Base-by-base conservation (phyloP, 306 rosid species). In the Castanospermum australe region DNA sequence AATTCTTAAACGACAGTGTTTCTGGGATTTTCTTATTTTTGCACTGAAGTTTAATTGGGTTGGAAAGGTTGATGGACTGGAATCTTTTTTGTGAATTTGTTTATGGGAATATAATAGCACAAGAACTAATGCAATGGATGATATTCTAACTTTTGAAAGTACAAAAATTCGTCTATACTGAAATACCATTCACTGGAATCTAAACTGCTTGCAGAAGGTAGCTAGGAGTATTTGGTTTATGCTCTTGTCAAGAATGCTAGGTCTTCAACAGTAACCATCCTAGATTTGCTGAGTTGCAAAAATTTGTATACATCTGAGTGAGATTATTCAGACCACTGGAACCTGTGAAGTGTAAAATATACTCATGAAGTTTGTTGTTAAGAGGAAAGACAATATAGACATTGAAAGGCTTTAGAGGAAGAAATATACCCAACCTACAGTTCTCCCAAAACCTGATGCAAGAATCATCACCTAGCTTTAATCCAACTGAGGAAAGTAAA, bases 311-410 rank as follows among this genome's bases (percentile, higher is more conserved):
- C 20, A 2, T 59, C 11, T 59, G 11, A 25, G 17, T 59, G 21
- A 25, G 14, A 6, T 5, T 59, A 25, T 59, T 59, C 41, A 28
- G 20, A 28, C 17, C 35, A 32, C 15, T 32, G 13, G 66, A 64
- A 51, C 20, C 8, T 25, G 5, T 2, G 24, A 68, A 68, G n/a
- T 15, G 42, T 47, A 14, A 67, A 67, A 14, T 25, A 25, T 67
- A 24, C 22, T 21, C 13, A 8, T 66, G 25, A 57, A 39, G 59
- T 38, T 61, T 33, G n/a, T 2, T 77, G 77, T 17, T 20, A 39
- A 30, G 68, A 67, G 56, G 54, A 76, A 76, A 62, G 44, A 18
- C 36, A 18, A 45, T 18, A 32, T 32, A 77, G 56, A 77, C 36
- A 17, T 24, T 5, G 32, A 52, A 24, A 36, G 12, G 21, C 32